phyloP scores from a whole-genome alignment of 2,329 filamentous ascomycete species.

The Verticillium nonalfalfae region DNA sequence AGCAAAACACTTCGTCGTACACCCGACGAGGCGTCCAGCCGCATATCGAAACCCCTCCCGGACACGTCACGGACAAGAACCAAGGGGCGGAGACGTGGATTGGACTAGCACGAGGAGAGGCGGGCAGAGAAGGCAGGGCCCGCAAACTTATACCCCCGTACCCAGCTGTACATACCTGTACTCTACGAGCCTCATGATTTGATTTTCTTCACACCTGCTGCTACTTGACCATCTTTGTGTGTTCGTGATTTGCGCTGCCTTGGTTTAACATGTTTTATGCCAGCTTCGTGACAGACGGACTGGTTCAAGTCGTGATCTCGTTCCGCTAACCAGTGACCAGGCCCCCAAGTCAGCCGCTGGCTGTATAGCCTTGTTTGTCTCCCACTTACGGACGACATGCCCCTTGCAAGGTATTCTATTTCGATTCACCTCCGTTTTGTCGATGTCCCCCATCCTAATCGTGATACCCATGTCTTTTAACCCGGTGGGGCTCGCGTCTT shows the following conservation, averaged over 20 bases:
- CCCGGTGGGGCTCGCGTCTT: neutral
- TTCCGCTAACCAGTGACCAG: neutral
- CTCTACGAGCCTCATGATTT: neutral
- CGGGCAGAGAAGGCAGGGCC: slow-evolving; percentile 8
- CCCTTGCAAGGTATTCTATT: neutral
- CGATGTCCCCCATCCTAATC: neutral
- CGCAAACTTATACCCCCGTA: neutral
- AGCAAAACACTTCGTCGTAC: slow-evolving; percentile 31
- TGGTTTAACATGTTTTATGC: neutral
- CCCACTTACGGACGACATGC: neutral
- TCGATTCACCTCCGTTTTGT: neutral
- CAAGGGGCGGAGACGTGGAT: slow-evolving; percentile 30
- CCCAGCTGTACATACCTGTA: neutral
- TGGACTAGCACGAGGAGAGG: slow-evolving; percentile 27
- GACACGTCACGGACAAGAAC: slow-evolving; percentile 33
- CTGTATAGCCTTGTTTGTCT: neutral
- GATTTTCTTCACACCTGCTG: neutral
- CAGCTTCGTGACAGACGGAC: neutral
- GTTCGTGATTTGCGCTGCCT: neutral
- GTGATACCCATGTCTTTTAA: neutral
- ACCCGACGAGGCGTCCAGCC: slow-evolving; percentile 38
- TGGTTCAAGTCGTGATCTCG: neutral
- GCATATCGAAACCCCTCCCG: slow-evolving; percentile 39
- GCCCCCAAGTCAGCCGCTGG: neutral
- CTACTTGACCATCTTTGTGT: neutral